Evolutionary conservation across 169 alveolate genomes (phyloP).

Genomic region (Fabrea salina): DNA sequence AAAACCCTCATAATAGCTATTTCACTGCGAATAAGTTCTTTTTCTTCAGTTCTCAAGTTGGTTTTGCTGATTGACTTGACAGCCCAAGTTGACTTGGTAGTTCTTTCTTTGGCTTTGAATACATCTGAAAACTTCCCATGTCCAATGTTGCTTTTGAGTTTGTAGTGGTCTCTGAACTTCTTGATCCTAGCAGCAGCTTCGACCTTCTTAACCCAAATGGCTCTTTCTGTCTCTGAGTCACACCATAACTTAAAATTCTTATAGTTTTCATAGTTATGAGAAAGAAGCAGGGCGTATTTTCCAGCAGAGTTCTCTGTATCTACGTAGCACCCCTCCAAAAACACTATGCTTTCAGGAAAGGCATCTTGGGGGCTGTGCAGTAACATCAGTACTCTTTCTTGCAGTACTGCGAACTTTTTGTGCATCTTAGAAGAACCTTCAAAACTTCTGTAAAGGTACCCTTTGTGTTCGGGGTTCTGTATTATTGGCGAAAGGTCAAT

Average conservation of each 20-base stretch:
- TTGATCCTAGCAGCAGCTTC: slow-evolving; percentile 7
- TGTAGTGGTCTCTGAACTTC: slow-evolving; percentile 39
- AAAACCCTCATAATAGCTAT: slow-evolving; percentile 66
- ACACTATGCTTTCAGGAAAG: not conserved
- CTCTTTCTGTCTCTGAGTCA: slow-evolving; percentile 14
- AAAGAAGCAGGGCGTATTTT: not conserved
- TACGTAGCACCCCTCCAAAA: slow-evolving; percentile 29
- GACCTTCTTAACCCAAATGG: not conserved
- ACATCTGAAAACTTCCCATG: slow-evolving; percentile 67
- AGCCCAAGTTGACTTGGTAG: slow-evolving; percentile 52
- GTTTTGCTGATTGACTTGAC: slow-evolving; percentile 63
- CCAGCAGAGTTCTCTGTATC: not conserved
- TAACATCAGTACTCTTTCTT: not conserved
- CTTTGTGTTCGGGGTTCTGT: not conserved
- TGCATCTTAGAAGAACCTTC: not conserved
- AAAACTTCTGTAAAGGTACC: not conserved
- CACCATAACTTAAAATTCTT: not conserved
- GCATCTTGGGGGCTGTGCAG: not conserved
- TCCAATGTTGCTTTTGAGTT: slow-evolving; percentile 47
- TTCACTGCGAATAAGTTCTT: slow-evolving; percentile 64
- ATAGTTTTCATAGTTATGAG: not conserved
- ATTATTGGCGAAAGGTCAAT: too few species aligned
- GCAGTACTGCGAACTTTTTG: not conserved
- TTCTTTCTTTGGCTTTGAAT: slow-evolving; percentile 49
- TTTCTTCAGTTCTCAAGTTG: slow-evolving; percentile 45